Percentiles rank a stretch among this genome's conserved stretches.
Evolutionary conservation across 1,139 yeast species (phyloP).

Genomic region (Protomyces macrosporus): DNA sequence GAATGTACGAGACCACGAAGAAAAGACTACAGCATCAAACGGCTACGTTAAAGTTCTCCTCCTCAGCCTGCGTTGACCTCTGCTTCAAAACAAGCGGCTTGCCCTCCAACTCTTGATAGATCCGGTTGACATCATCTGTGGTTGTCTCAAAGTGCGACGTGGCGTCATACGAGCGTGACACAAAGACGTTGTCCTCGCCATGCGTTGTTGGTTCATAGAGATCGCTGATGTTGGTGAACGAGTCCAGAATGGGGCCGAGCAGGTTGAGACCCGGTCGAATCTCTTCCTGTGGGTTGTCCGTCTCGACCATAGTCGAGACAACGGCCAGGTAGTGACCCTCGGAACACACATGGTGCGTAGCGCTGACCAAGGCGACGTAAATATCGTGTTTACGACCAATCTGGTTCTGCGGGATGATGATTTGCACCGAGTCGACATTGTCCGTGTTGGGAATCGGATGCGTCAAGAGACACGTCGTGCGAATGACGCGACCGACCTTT

Average conservation of each 20-base stretch:
- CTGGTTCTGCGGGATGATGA: constrained; percentile 94
- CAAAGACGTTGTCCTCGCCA: constrained; percentile 74
- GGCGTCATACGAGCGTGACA: constrained; percentile 87
- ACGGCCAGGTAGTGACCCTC: constrained; percentile 89
- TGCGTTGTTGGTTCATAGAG: constrained; percentile 80
- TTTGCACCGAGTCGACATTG: constrained; percentile 84
- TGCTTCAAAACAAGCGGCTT: constrained; percentile 26
- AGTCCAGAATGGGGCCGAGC: constrained; percentile 69
- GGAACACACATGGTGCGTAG: constrained; percentile 86
- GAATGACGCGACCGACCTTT: constrained; percentile 81
- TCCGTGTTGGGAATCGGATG: constrained; percentile 82
- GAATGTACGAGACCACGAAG: neutral
- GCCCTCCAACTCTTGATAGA: constrained; percentile 86
- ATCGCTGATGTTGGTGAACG: constrained; percentile 92
- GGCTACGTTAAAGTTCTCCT: constrained; percentile 19
- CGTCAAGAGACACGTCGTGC: constrained; percentile 90
- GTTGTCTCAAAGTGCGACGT: constrained; percentile 93
- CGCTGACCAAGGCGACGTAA: constrained; percentile 84
- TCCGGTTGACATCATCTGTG: constrained; percentile 93
- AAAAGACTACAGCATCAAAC: neutral
- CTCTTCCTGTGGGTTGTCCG: constrained; percentile 87
- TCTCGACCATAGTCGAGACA: constrained; percentile 89
- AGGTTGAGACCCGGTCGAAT: constrained; percentile 91
- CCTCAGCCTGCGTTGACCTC: constrained; percentile 23
- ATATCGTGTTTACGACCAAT: constrained; percentile 83